A percentile compares a stretch with the other conserved stretches of the same genome.
Evolutionary conservation across 179 eudicot species (phyloP).

Genomic region (Sideroxylon spinosum): DNA sequence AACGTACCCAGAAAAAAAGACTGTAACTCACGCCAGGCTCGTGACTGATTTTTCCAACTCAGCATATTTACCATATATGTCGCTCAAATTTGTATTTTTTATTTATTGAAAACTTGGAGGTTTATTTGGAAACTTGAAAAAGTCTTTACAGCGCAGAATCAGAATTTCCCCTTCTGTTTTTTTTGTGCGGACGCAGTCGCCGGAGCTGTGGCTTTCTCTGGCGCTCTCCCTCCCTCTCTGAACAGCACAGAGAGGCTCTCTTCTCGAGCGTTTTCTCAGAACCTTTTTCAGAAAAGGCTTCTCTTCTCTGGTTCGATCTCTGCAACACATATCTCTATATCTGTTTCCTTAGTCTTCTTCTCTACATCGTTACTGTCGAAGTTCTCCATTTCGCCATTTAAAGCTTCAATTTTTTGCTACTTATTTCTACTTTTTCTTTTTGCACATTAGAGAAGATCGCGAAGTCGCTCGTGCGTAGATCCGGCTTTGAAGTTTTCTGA

Average conservation of each 20-base stretch:
- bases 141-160: no score
- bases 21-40: no score
- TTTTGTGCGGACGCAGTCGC: neutral
- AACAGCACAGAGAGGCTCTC: neutral
- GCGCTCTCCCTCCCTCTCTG: neutral
- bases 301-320: neutral
- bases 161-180: no score
- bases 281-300: neutral
- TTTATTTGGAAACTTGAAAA: no score
- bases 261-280: neutral
- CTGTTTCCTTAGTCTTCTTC: neutral
- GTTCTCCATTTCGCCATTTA: neutral
- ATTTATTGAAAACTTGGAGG: no score
- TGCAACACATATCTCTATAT: neutral
- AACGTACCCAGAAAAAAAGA: no score
- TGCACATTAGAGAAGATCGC: neutral
- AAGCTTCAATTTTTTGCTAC: no score
- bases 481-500: neutral
- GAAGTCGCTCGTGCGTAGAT: neutral
- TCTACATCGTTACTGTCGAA: neutral
- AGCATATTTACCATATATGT: no score
- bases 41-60: no score
- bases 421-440: neutral
- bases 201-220: neutral
- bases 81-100: no score